Base-by-base conservation (phyloP, 257 asterid genomes). In the Nicotiana noctiflora region DNA sequence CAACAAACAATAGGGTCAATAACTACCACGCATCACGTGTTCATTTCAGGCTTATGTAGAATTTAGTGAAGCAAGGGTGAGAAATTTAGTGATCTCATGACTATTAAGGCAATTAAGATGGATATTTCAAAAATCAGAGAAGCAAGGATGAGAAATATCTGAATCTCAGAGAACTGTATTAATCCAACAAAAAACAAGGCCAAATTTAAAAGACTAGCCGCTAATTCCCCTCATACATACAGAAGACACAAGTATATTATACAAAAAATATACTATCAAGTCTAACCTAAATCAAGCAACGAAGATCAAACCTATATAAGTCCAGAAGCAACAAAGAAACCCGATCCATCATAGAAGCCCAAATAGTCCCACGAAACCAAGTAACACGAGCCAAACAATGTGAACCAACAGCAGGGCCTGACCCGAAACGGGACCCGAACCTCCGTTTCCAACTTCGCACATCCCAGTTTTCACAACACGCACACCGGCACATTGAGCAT, bases 391-490 rank as follows among this genome's bases (percentile, higher is more conserved):
- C 99, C 98, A 95, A 55, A 95, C 84, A 81, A 93, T 93, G 83
- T 95, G 98, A 77, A 95, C 92, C 97, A 95, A 81, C 91, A 95
- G 81, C 31, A 95, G 88, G 7, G 99, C 98, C 87, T 95, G 98
- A 12, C 98, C 97, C 21, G 98, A 86, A 6, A 86, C 91, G 0
- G 92, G 89, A 57, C 93, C 95, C 53, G 98, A 86, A 6, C 97
- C 98, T n/a, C 96, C 97, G 82, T 89, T 92, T 4, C 94, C 96
- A 56, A 93, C 94, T 80, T 91, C 97, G 76, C 99, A 95, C 27
- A 84, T 88, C 79, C 98, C 98, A 29, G 83, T 11, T 85, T 92
- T 93, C 67, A 85, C 88, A 61, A 93, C 99, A 3, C 90, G 90
- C 52, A 91, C 89, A 5, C 98, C 99, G 18, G 91, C 92, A 83